Conservation (phyloP, 768 basidiomycete genomes). For the Trametes cingulata region DNA sequence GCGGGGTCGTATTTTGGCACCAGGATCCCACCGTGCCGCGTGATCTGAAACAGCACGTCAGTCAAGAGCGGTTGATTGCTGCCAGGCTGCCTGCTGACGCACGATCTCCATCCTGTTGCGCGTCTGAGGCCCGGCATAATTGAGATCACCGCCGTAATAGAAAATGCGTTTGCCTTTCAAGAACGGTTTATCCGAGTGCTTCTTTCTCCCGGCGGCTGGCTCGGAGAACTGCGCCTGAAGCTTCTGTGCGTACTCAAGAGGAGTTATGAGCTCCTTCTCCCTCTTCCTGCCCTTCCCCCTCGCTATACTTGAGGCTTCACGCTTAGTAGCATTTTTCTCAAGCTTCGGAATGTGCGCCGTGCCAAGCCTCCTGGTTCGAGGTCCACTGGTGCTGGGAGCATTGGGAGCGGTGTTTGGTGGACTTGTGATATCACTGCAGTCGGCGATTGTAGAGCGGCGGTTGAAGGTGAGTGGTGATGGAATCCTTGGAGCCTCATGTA, state of each 20-base stretch:
- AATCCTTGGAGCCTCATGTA: too few relatives aligned
- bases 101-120: conserved; percentile 62
- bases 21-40: conserved; percentile 62
- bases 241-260: conserved; percentile 54
- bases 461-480: background rate
- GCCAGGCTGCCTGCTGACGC: conserved; percentile 33
- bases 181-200: conserved; percentile 28
- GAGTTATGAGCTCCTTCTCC: conserved; percentile 36
- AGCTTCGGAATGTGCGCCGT: background rate
- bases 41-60: conserved; percentile 45
- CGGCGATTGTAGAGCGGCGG: conserved; percentile 4
- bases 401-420: background rate
- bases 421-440: conserved; percentile 11
- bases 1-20: conserved; percentile 56
- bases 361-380: background rate
- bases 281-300: conserved; percentile 44
- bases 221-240: conserved; percentile 38
- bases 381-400: background rate
- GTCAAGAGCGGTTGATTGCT: background rate
- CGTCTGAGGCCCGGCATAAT: conserved; percentile 50
- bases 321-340: background rate
- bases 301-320: conserved; percentile 5
- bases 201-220: conserved; percentile 13
- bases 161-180: conserved; percentile 57
- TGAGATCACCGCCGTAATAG: conserved; percentile 61